Evolutionary conservation across 129 eudicot species (phyloP), one percentile per base, ranked within the genome.

Genomic region (Smallanthus sonchifolius): DNA sequence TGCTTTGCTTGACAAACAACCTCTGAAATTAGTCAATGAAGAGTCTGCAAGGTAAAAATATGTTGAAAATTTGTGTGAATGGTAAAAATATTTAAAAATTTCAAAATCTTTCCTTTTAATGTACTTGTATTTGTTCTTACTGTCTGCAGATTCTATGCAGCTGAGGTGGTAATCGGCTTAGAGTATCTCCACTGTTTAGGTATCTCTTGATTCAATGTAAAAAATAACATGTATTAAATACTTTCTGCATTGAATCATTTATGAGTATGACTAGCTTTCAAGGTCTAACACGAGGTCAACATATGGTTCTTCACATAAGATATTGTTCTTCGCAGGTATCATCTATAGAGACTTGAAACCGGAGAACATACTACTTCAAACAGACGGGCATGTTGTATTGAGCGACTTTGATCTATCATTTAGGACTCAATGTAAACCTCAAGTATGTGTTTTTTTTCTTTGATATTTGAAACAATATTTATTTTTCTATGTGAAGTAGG

Each of bases 11-110:
- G 99, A 94, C 87, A 91, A 85, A 84, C 99, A 94, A 77, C 99
- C 99, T 4, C 70, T 88, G 84, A 94, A 94, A 64, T 61, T 88
- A 36, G 87, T 94, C 66, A 91, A 72, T 71, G 99, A 94, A 82
- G 99, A 94, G 4, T 91, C 97, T 30, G 97, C 99, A 73, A 91
- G 99, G 99, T 94, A 83, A n/a, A n/a, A n/a, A n/a, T n/a, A n/a
- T n/a, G n/a, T 74, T 44, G 32, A 16, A 43, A 44, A 24, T 3
- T n/a, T 45, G 16, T 74, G 45, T 61, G 20, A 62, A 16, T 10
- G 11, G 30, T 15, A 32, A 60, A 37, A 16, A 44, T 28, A 62
- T 32, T 2, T 43, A 14, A 44, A 2, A 60, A 4, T 10, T 61
- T 32, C 2, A 32, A 59, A 34, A 10, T 36, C 19, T 57, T 14